These are phyloP conservation scores for Orbilia brochopaga DNA, from an alignment of 2,329 filamentous ascomycete genomes.

Conservation along the genomic window DNA sequence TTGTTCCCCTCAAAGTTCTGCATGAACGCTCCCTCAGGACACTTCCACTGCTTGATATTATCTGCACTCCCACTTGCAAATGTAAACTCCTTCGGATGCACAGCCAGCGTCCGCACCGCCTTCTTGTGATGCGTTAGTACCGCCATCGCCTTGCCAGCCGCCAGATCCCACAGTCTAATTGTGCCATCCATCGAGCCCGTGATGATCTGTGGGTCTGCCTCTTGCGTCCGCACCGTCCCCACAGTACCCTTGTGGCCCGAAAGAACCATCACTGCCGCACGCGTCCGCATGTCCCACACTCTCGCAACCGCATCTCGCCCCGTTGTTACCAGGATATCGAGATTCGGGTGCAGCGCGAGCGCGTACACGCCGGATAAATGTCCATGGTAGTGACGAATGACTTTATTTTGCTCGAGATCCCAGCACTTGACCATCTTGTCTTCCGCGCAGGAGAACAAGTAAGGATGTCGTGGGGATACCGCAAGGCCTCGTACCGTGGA, in stretches of 20 bases:
- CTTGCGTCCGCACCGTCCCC: slow-evolving; percentile 86
- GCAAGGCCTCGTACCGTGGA: slow-evolving; percentile 90
- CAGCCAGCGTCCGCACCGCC: slow-evolving; percentile 81
- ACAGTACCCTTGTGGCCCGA: slow-evolving; percentile 90
- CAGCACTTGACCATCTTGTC: slow-evolving; percentile 99
- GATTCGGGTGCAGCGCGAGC: slow-evolving; percentile 85
- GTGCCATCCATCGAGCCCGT: slow-evolving; percentile 90
- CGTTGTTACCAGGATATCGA: slow-evolving; percentile 93
- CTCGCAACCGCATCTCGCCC: slow-evolving; percentile 91
- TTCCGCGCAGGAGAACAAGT: slow-evolving; percentile 96
- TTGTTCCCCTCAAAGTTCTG: slow-evolving; percentile 98
- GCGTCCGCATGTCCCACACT: slow-evolving; percentile 98
- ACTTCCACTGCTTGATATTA: slow-evolving; percentile 99
- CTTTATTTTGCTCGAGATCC: slow-evolving; percentile 99
- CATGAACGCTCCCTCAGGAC: slow-evolving; percentile 97
- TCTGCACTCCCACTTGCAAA: slow-evolving; percentile 91
- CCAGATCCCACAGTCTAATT: slow-evolving; percentile 91
- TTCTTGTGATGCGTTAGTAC: slow-evolving; percentile 99
- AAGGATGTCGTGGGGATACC: slow-evolving; percentile 90
- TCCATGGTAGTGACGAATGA: slow-evolving; percentile 96
- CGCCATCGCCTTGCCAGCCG: slow-evolving; percentile 93
- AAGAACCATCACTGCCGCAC: slow-evolving; percentile 93
- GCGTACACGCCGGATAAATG: slow-evolving; percentile 96
- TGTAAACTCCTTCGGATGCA: slow-evolving; percentile 92
- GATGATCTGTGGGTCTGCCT: slow-evolving; percentile 95